Evolutionary conservation across 106 monocot species (phyloP), one percentile per base, ranked within the genome.

Genomic region (Dendrobium chrysotoxum): DNA sequence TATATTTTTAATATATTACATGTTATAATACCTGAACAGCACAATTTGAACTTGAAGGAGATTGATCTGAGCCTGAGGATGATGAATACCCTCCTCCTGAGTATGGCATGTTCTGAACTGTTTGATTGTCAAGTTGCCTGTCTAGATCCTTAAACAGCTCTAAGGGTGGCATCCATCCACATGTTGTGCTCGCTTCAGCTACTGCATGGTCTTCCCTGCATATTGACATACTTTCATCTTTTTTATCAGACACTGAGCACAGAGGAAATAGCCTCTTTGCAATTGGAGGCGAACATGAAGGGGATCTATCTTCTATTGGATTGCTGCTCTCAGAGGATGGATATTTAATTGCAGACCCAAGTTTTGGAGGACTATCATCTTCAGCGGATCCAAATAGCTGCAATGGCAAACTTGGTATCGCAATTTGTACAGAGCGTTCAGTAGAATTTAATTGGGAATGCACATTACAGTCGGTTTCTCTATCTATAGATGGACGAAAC

Each of bases 261-360:
- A 90, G 39, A 83, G 98, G 98, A 76, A 99, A 99, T 42, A 95
- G 79, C 68, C 89, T 91, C 47, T 84, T 85, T 8, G 83, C 86
- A 41, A 88, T 80, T 75, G 95, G 96, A 40, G 96, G 95, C 44
- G 99, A 99, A 8, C 88, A 91, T 16, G 93, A 93, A 77, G 99
- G 95, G 38, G 95, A 99, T 83, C 88, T 87, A 57, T 95, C 95
- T 21, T 95, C 95, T 81, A 93, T 87, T 1, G 93, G 95, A 65
- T 95, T 99, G 67, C 99, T 95, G 78, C 92, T 95, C 76, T 95
- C 98, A 35, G 98, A 92, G 21, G 92, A 99, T 9, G 88, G 77
- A 88, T 95, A 91, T 78, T 93, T 99, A 35, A 80, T 84, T 5
- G 88, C 82, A 73, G 87, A 91, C 53, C 84, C 83, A 74, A 90